Percentiles rank a stretch among this genome's conserved stretches.
Evolutionary conservation across 108 stramenopile species (phyloP).

Genomic region (Pseudonitzschia multiseries): DNA sequence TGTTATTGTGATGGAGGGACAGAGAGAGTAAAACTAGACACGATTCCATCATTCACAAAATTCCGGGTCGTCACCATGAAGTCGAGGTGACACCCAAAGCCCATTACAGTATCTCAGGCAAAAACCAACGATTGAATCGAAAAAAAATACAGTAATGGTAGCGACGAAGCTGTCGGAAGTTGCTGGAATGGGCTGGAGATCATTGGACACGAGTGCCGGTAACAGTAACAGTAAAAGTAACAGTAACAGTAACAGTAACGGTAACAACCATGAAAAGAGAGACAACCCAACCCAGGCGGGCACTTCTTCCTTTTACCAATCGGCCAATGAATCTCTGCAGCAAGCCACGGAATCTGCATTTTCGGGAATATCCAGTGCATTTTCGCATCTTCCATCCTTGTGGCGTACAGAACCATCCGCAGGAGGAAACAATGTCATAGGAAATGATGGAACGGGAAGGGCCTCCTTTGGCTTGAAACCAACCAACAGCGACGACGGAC

Average conservation of each 20-base stretch:
- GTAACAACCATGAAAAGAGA: background rate
- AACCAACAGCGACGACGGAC: background rate
- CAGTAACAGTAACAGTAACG: too few species aligned
- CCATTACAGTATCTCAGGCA: too few species aligned
- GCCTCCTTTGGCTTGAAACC: background rate
- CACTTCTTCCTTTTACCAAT: background rate
- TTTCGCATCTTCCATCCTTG: background rate
- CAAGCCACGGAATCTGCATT: background rate
- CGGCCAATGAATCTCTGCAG: background rate
- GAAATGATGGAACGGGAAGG: too few species aligned
- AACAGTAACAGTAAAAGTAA: too few species aligned
- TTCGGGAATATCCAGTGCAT: background rate
- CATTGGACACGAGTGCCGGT: conserved; percentile 8
- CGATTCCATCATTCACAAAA: too few species aligned
- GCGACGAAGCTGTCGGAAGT: conserved; percentile 24
- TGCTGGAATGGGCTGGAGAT: conserved; percentile 27
- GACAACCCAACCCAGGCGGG: background rate
- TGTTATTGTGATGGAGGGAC: too few species aligned
- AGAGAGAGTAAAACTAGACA: too few species aligned
- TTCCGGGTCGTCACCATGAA: too few species aligned
- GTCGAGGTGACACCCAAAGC: too few species aligned
- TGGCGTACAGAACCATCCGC: background rate
- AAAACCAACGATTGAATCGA: too few species aligned
- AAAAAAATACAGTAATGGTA: conserved; percentile 30
- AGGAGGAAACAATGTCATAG: background rate